Evolutionary conservation across 2,329 filamentous ascomycete genomes (phyloP), one percentile per base, ranked within the genome.

Genomic region (Venturia asperata): DNA sequence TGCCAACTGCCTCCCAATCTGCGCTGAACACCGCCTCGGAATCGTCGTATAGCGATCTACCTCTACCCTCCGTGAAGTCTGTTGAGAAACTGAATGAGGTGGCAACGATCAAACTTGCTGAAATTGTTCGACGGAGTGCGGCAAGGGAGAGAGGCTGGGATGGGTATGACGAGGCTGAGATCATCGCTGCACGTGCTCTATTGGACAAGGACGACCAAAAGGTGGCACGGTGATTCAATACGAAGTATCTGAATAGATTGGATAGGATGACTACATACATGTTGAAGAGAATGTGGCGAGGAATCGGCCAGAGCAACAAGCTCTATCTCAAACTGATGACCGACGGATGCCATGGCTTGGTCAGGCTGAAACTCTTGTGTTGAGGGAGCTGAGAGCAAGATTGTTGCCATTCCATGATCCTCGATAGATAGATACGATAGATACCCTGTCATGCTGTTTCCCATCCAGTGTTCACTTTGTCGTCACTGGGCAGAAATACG

Each of bases 21-120:
- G 21, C 65, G 42, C 70, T 71, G 61, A 74, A 73, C 66, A 70
- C 72, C 55, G 69, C 73, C 30, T 37, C 27, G 17, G 70, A 75
- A 17, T 70, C 70, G n/a, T 65, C 68, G 34, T 72, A 73, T 3
- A 78, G 78, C 7, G 77, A 79, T 21, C 66, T 79, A 9, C 70
- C 81, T 1, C 72, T 85, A 2, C 88, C 88, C 2, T 78, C 83
- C 15, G 72, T 81, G 34, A 77, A 79, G 61, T 87, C 84, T 0
- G 77, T 91, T 11, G 81, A 88, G 73, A 85, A 83, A 70, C 80
- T 95, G 61, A 88, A 91, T 69, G 83, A 90, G 73, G 75, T 84
- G 66, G 89, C 91, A 27, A 93, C 89, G 0, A 79, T 81, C 66
- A 92, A 91, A 75, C 81, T 95, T 17, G 83, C 84, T 0, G 89